phyloP scores from a whole-genome alignment of 2,329 filamentous ascomycete species.

The Apiospora aurea region DNA sequence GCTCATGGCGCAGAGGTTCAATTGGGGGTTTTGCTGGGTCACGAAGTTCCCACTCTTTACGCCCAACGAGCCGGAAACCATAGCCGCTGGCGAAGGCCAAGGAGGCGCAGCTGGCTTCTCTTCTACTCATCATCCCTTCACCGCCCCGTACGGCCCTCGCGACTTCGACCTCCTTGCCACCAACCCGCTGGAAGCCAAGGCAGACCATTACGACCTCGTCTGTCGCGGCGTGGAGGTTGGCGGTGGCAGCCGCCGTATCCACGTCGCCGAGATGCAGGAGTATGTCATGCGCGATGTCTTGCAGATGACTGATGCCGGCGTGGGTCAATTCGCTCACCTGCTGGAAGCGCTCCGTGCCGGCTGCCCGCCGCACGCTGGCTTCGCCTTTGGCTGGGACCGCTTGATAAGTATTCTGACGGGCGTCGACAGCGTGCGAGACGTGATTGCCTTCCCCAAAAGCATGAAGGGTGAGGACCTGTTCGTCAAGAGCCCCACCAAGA shows the following conservation, averaged over 20 bases:
- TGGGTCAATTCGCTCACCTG: constrained; percentile 86
- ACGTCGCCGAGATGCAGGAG: constrained; percentile 82
- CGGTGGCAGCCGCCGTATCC: constrained; percentile 91
- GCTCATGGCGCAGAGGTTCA: constrained; percentile 56
- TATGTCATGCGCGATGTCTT: constrained; percentile 85
- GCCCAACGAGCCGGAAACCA: constrained; percentile 64
- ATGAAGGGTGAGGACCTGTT: constrained; percentile 87
- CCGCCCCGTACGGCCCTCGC: constrained; percentile 74
- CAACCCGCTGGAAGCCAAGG: constrained; percentile 75
- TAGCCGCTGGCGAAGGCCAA: constrained; percentile 71
- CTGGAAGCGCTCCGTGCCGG: constrained; percentile 82
- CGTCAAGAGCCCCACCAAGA: constrained; percentile 76
- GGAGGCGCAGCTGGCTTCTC: constrained; percentile 81
- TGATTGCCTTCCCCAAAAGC: constrained; percentile 96
- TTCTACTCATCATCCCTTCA: constrained; percentile 95
- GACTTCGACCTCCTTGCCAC: constrained; percentile 79
- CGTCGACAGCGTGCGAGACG: constrained; percentile 81
- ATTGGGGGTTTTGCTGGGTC: constrained; percentile 82
- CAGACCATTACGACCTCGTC: constrained; percentile 94
- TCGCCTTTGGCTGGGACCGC: constrained; percentile 91
- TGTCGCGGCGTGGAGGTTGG: constrained; percentile 95
- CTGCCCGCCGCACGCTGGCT: constrained; percentile 93
- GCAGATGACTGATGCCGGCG: constrained; percentile 73
- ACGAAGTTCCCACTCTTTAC: constrained; percentile 93
- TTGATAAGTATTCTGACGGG: constrained; percentile 81